These are phyloP conservation scores for Pseudozyma thailandica DNA, from an alignment of 1,284 basidiomycete genomes.

Conservation along the genomic window DNA sequence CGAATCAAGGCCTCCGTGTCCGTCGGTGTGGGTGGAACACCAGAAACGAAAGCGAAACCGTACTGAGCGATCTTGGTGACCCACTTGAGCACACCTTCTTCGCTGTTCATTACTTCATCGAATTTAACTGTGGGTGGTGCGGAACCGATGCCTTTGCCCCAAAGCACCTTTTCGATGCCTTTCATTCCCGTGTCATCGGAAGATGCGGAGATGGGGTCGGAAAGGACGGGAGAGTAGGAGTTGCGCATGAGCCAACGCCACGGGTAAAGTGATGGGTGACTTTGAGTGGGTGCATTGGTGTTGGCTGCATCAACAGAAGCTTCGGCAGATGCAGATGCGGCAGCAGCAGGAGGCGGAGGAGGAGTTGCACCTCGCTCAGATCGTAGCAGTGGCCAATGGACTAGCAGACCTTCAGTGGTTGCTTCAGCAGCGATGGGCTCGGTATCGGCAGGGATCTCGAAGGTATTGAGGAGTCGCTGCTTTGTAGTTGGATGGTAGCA, in stretches of 20 bases:
- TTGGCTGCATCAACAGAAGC: neutral
- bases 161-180: slow-evolving; percentile 71
- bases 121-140: slow-evolving; percentile 82
- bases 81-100: slow-evolving; percentile 81
- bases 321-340: slow-evolving; percentile 5
- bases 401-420: slow-evolving; percentile 75
- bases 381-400: slow-evolving; percentile 71
- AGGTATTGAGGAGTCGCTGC: slow-evolving; percentile 87
- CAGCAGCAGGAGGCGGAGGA: neutral
- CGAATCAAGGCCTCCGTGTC: slow-evolving; percentile 83
- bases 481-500: slow-evolving; percentile 92
- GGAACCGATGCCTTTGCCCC: slow-evolving; percentile 81
- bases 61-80: slow-evolving; percentile 78
- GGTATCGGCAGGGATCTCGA: slow-evolving; percentile 83
- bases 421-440: slow-evolving; percentile 75
- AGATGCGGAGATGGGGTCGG: slow-evolving; percentile 72
- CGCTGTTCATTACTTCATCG: slow-evolving; percentile 79
- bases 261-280: slow-evolving; percentile 82
- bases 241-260: slow-evolving; percentile 83
- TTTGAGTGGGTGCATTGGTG: neutral
- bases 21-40: slow-evolving; percentile 82
- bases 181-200: slow-evolving; percentile 28
- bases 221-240: slow-evolving; percentile 77
- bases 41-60: slow-evolving; percentile 88
- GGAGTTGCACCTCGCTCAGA: slow-evolving; percentile 29